Conservation (phyloP, 257 asterid genomes). For the Lavandula angustifolia region DNA sequence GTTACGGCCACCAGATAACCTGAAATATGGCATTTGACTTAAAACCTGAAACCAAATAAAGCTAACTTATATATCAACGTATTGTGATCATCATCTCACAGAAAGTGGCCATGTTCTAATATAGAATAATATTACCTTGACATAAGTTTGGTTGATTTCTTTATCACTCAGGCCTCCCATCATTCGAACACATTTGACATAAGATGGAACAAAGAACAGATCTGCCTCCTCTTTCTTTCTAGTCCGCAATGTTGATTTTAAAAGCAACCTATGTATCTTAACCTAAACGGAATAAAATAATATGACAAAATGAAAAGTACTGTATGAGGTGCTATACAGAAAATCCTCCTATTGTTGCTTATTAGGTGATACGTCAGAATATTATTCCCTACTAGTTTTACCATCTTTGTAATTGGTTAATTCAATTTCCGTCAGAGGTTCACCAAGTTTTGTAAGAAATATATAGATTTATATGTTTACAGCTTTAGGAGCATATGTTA, state of each 20-base stretch:
- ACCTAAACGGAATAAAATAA: slow-evolving; percentile 50
- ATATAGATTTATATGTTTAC: slow-evolving; percentile 1
- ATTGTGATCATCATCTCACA: slow-evolving; percentile 16
- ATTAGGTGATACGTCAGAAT: slow-evolving; percentile 9
- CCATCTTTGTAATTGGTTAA: not conserved
- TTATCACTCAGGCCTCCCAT: slow-evolving; percentile 90
- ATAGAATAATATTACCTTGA: slow-evolving; percentile 54
- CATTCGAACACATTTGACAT: slow-evolving; percentile 89
- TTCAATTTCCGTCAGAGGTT: slow-evolving; percentile 1
- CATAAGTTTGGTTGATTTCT: slow-evolving; percentile 88
- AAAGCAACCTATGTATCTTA: slow-evolving; percentile 79
- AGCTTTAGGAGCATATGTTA: not conserved
- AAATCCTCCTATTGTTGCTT: not conserved
- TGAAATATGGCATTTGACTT: slow-evolving; percentile 95
- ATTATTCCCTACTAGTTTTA: not conserved
- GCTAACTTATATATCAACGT: slow-evolving; percentile 29
- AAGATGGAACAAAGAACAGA: slow-evolving; percentile 85
- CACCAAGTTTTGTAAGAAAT: not conserved
- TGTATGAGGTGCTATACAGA: slow-evolving; percentile 9
- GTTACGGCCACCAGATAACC: slow-evolving; percentile 90
- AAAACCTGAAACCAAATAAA: slow-evolving; percentile 74
- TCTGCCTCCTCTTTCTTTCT: slow-evolving; percentile 79
- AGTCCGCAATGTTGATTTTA: slow-evolving; percentile 72
- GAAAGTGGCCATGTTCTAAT: slow-evolving; percentile 17
- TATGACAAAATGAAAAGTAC: not conserved